A percentile compares a stretch with the other conserved stretches of the same genome.
Conservation (phyloP, 441 rosid genomes). For the Gossypium gossypioides region DNA sequence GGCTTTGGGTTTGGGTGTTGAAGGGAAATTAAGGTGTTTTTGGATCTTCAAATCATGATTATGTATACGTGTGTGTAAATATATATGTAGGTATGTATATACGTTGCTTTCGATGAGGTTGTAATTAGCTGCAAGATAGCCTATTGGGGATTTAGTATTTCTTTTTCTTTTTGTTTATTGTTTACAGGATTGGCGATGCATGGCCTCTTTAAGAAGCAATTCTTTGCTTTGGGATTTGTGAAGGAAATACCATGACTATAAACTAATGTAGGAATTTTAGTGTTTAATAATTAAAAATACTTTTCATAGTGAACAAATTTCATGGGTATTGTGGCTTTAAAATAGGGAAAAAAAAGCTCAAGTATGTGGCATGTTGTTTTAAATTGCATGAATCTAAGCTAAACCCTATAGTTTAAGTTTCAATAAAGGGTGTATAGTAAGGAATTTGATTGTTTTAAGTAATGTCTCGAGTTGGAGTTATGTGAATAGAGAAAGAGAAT, state of each 20-base stretch:
- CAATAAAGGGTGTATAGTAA: too few relatives aligned
- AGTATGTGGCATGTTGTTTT: background rate
- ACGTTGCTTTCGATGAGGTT: slow-evolving; percentile 3
- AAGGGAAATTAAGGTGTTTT: background rate
- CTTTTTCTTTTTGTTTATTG: too few relatives aligned
- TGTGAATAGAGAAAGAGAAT: too few relatives aligned
- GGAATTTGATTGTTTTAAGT: too few relatives aligned
- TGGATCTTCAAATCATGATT: background rate
- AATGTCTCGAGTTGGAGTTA: too few relatives aligned
- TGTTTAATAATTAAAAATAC: background rate
- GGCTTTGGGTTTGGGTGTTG: background rate
- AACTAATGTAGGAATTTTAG: background rate
- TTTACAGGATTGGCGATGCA: background rate
- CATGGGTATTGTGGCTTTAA: background rate
- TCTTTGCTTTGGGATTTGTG: background rate
- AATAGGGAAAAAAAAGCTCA: background rate
- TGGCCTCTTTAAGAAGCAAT: background rate
- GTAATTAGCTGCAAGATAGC: background rate
- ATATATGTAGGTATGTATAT: background rate
- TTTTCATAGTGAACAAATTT: background rate
- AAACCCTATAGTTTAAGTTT: background rate
- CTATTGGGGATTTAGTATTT: background rate
- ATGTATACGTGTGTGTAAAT: background rate
- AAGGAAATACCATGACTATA: background rate
- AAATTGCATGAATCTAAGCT: background rate